Percentiles rank a stretch among this genome's conserved stretches.
Evolutionary conservation across 108 stramenopile genomes (phyloP).

Genomic region (Craspedostauros australis): DNA sequence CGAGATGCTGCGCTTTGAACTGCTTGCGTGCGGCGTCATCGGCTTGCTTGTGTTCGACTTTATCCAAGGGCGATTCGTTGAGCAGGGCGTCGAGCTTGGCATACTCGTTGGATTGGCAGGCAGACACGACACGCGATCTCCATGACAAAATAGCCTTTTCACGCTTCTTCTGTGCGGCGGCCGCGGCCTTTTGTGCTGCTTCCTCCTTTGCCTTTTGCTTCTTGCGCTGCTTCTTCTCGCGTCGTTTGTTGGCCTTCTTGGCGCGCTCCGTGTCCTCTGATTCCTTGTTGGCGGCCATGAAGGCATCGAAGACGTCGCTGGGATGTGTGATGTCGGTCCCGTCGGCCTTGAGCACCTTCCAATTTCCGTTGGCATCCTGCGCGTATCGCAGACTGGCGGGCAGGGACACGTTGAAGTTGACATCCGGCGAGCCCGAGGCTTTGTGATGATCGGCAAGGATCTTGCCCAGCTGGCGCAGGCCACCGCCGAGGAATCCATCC

Average conservation of each 20-base stretch:
- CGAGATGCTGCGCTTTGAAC: slow-evolving; percentile 23
- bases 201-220: slow-evolving; percentile 61
- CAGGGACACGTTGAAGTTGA: no score
- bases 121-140: slow-evolving; percentile 67
- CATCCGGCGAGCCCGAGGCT: no score
- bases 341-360: no score
- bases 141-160: slow-evolving; percentile 60
- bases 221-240: slow-evolving; percentile 66
- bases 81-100: slow-evolving; percentile 51
- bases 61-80: slow-evolving; percentile 50
- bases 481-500: no score
- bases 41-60: background rate
- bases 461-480: no score
- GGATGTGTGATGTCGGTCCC: no score
- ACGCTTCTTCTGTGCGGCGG: slow-evolving; percentile 58
- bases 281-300: no score
- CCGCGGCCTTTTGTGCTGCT: slow-evolving; percentile 59
- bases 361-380: no score
- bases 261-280: slow-evolving; percentile 47
- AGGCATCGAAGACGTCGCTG: no score
- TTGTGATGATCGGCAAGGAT: no score
- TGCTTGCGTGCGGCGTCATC: background rate
- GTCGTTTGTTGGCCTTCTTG: slow-evolving; percentile 51
- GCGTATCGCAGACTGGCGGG: no score
- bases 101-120: slow-evolving; percentile 47